Evolutionary conservation across 352 stramenopile genomes (phyloP), one percentile per base, ranked within the genome.

Genomic region (Pythium rhizo-oryzae): DNA sequence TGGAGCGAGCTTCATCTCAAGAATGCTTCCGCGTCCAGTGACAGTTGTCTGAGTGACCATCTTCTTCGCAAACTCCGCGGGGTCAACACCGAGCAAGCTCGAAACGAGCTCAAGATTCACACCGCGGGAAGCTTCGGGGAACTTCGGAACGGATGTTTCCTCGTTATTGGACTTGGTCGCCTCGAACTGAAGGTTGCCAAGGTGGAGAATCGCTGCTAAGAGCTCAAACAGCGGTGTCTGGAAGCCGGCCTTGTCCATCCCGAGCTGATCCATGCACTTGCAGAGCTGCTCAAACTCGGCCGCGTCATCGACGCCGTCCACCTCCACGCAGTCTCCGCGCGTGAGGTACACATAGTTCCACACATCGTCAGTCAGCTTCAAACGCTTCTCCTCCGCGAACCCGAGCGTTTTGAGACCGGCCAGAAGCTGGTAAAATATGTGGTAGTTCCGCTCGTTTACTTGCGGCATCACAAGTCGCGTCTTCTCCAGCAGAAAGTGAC

Each of bases 1-100:
- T 1, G 82, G 71, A n/a, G 74, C 79, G 16, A 94, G 64, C 35
- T 92, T 82, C 52, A 92, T 87, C 69, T 92, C 84, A 12, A 94
- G 59, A 43, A 94, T 85, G 33, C 81, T 92, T 9, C 86, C 84
- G 9, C 86, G 81, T 1, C 84, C 86, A 0, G 86, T 94, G 19
- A 96, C 67, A 5, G 85, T 96, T 12, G 86, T 93, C 75, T 94
- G 86, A 1, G 84, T 94, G 16, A 91, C 80, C 81, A 94, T 92
- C 47, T 94, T 92, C 61, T 80, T 87, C 1, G 82, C 84, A 46
- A 94, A 91, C 39, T 91, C 86, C 0, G 24, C 58, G 0, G 84
- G 67, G 23, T 90, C 65, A 6, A 92, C 77, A 6, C 84, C 81
- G 1, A 94, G 50, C 16, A 94, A 56, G 57, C 76, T 79, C 1